Conservation (phyloP, 805 yeast species). For the Brettanomyces bruxellensis region DNA sequence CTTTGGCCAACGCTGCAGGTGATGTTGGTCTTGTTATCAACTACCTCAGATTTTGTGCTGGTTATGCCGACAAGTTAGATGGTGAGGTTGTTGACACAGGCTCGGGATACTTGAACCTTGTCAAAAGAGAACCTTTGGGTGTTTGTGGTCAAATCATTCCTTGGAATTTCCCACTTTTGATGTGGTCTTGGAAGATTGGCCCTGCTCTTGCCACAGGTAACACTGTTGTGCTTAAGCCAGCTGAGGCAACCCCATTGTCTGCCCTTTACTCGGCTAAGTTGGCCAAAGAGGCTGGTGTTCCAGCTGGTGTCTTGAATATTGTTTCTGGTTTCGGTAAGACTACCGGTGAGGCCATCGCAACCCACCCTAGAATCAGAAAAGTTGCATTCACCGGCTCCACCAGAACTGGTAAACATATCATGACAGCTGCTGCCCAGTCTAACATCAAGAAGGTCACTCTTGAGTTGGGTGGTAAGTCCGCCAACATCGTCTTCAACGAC, state of each 20-base stretch:
- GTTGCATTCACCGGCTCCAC: conserved; percentile 95
- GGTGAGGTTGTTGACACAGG: conserved; percentile 77
- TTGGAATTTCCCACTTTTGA: conserved; percentile 93
- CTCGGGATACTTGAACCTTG: conserved; percentile 60
- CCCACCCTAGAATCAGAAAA: conserved; percentile 77
- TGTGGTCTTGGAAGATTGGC: conserved; percentile 93
- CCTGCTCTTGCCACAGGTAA: conserved; percentile 91
- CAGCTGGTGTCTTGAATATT: conserved; percentile 84
- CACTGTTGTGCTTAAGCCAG: conserved; percentile 79
- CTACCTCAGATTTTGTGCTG: conserved; percentile 78
- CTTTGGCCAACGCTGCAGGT: conserved; percentile 58
- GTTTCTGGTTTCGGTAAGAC: conserved; percentile 80
- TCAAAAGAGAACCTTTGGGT: conserved; percentile 85
- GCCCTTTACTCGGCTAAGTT: conserved; percentile 68
- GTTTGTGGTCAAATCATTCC: conserved; percentile 95
- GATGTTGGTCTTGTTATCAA: conserved; percentile 65
- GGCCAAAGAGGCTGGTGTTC: conserved; percentile 76
- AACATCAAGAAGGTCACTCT: conserved; percentile 67
- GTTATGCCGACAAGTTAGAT: conserved; percentile 81
- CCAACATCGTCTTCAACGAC: conserved; percentile 74
- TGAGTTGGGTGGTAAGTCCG: conserved; percentile 88
- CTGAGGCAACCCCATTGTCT: conserved; percentile 87
- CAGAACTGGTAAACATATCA: conserved; percentile 69
- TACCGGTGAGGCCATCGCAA: conserved; percentile 73
- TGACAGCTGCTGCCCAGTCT: conserved; percentile 61